phyloP scores from a whole-genome alignment of 352 stramenopile species.

The Phytophthora sansomeana region DNA sequence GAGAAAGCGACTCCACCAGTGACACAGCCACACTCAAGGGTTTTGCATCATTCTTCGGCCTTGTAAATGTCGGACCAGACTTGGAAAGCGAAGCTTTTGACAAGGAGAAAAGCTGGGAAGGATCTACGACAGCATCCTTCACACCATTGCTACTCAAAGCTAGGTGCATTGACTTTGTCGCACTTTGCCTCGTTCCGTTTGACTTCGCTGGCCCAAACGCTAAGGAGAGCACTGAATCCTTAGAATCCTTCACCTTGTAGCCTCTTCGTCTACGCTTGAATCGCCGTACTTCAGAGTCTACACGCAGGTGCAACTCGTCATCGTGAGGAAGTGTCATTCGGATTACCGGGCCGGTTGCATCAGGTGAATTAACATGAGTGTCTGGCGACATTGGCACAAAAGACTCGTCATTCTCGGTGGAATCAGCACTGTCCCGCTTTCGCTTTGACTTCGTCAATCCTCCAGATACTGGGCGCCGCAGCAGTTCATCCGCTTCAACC shows the following conservation, averaged over 20 bases:
- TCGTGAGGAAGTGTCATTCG: slow-evolving; percentile 72
- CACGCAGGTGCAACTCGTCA: slow-evolving; percentile 39
- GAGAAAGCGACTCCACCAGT: slow-evolving; percentile 73
- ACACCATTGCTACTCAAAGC: slow-evolving; percentile 18
- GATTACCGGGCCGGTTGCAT: slow-evolving; percentile 52
- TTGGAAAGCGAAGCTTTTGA: slow-evolving; percentile 41
- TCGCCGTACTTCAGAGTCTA: slow-evolving; percentile 54
- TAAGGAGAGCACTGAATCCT: slow-evolving; percentile 34
- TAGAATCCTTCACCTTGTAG: slow-evolving; percentile 28
- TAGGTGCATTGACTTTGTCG: slow-evolving; percentile 1
- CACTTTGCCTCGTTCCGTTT: slow-evolving; percentile 18
- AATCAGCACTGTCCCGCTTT: slow-evolving; percentile 50
- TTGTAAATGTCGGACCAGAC: slow-evolving; percentile 12
- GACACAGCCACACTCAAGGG: slow-evolving; percentile 73
- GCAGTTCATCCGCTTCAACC: slow-evolving; percentile 53
- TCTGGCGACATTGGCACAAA: slow-evolving; percentile 68
- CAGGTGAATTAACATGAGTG: slow-evolving; percentile 73
- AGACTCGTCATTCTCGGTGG: slow-evolving; percentile 69
- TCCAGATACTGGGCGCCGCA: slow-evolving; percentile 31
- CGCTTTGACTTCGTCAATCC: slow-evolving; percentile 53
- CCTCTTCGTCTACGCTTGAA: slow-evolving; percentile 67
- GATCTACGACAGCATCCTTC: slow-evolving; percentile 19
- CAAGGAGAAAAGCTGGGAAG: slow-evolving; percentile 35
- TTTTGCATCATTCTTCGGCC: slow-evolving; percentile 43
- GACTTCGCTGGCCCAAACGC: slow-evolving; percentile 38